These are phyloP conservation scores for Nicotiana undulata DNA, from an alignment of 257 asterid genomes.

Conservation along the genomic window DNA sequence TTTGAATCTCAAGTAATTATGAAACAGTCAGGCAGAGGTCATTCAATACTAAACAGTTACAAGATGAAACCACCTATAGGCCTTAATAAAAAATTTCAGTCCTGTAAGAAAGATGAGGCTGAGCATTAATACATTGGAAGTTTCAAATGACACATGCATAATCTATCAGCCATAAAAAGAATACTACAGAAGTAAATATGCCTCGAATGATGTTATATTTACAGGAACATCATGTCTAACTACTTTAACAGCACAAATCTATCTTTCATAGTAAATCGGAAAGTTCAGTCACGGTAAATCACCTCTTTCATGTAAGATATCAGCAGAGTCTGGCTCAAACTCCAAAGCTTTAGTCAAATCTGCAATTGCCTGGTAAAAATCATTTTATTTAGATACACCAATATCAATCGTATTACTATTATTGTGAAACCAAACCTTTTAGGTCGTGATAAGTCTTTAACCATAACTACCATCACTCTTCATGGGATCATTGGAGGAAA, in stretches of 20 bases:
- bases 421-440: not conserved
- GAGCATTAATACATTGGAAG: not conserved
- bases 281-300: conserved; percentile 12
- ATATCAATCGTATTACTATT: not conserved
- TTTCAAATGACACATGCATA: not conserved
- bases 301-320: conserved; percentile 96
- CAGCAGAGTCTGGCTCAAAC: conserved; percentile 71
- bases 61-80: not conserved
- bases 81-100: not conserved
- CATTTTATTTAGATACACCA: not conserved
- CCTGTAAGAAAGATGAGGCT: not conserved
- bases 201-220: not conserved
- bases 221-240: not conserved
- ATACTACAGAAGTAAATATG: not conserved
- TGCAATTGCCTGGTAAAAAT: conserved; percentile 67
- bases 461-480: not conserved
- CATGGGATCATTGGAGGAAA: not conserved
- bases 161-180: conserved; percentile 3
- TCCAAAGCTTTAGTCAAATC: conserved; percentile 96
- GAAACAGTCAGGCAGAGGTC: not conserved
- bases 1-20: not conserved
- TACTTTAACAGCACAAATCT: not conserved
- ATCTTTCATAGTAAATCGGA: not conserved
- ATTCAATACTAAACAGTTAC: not conserved
- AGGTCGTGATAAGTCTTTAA: not conserved